phyloP scores from a whole-genome alignment of 345 rosid species.

The Boechera divaricarpa region DNA sequence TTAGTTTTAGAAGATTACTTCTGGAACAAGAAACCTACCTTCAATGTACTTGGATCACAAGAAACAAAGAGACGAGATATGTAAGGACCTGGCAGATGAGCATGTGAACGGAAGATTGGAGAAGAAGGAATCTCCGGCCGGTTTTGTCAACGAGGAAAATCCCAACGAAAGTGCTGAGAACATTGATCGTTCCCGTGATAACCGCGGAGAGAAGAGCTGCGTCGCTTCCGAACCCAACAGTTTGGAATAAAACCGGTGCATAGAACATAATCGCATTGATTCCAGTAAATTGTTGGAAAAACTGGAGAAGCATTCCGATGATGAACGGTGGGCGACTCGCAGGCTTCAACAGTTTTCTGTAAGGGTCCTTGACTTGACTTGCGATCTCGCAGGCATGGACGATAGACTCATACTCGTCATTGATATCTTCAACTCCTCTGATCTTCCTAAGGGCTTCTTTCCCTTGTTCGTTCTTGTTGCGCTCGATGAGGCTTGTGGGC shows the following conservation, averaged over 20 bases:
- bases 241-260: conserved; percentile 71
- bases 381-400: conserved; percentile 52
- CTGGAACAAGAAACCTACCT: neutral
- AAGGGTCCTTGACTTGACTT: conserved; percentile 56
- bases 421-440: conserved; percentile 61
- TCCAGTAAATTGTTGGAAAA: conserved; percentile 71
- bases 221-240: conserved; percentile 63
- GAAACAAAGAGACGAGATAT: neutral
- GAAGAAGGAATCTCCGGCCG: conserved; percentile 65
- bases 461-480: conserved; percentile 53
- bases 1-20: conserved; percentile 9
- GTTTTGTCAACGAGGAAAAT: conserved; percentile 61
- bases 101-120: conserved; percentile 55
- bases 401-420: conserved; percentile 51
- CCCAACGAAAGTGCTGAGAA: conserved; percentile 63
- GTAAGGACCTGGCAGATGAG: conserved; percentile 47
- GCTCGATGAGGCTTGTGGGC: conserved; percentile 71
- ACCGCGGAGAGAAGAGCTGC: conserved; percentile 70
- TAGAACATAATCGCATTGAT: conserved; percentile 65
- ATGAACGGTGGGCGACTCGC: conserved; percentile 61
- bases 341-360: conserved; percentile 51
- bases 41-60: neutral
- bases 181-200: conserved; percentile 62
- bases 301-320: conserved; percentile 56
- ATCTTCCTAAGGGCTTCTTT: conserved; percentile 52